Evolutionary conservation across 305 asterid species (phyloP).

Genomic region (Rubia peregrina): DNA sequence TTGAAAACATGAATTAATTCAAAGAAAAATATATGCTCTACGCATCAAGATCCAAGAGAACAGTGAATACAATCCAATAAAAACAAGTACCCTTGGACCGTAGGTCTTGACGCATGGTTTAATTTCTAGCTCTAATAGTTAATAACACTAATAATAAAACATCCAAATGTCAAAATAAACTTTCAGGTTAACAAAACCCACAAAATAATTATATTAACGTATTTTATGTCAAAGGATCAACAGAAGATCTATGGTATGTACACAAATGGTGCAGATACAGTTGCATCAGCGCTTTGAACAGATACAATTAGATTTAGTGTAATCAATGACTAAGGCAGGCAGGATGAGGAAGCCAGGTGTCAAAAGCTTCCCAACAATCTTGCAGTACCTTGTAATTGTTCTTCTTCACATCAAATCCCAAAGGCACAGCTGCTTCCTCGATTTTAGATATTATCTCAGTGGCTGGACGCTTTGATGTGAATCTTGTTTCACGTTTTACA

Average conservation of each 20-base stretch:
- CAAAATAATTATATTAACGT: not conserved
- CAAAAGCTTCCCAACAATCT: not conserved
- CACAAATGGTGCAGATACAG: not conserved
- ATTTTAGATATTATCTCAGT: slow-evolving; percentile 77
- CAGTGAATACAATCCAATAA: not conserved
- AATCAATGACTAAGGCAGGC: not conserved
- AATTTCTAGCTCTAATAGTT: not conserved
- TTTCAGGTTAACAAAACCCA: not conserved
- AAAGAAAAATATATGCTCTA: too few relatives aligned
- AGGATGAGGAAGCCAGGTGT: not conserved
- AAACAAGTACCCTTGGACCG: not conserved
- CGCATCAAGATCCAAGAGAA: not conserved
- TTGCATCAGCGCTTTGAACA: not conserved
- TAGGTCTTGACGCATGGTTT: not conserved
- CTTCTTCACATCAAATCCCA: slow-evolving; percentile 93
- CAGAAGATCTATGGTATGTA: not conserved
- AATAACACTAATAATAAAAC: too few relatives aligned
- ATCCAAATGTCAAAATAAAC: not conserved
- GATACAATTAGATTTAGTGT: not conserved
- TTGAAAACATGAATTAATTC: too few relatives aligned
- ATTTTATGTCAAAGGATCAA: not conserved
- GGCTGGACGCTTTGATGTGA: slow-evolving; percentile 76
- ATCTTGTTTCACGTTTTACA: slow-evolving; percentile 86
- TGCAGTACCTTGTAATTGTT: slow-evolving; percentile 69
- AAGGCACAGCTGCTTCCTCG: slow-evolving; percentile 76